These are phyloP conservation scores for Penicillium occitanis DNA, from an alignment of 2,329 filamentous ascomycete species.

Conservation along the genomic window DNA sequence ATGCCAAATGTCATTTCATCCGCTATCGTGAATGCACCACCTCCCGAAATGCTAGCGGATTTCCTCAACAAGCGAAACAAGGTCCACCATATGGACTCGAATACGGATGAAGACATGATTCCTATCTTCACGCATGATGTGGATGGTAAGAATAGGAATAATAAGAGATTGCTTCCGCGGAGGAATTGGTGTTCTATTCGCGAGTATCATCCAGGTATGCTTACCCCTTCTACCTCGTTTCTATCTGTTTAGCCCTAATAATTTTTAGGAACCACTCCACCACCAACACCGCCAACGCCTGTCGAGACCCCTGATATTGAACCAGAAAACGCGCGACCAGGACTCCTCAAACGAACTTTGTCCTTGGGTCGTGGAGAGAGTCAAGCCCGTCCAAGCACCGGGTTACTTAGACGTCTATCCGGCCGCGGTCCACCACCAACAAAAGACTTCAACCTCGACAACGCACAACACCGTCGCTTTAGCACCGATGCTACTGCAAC, in stretches of 20 bases:
- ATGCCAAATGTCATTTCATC: conserved; percentile 96
- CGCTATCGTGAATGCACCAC: conserved; percentile 89
- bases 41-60: conserved; percentile 83
- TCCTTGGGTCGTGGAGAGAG: conserved; percentile 61
- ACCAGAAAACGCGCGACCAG: conserved; percentile 30
- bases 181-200: conserved; percentile 96
- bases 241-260: conserved; percentile 25
- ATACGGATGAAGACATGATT: conserved; percentile 95
- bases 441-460: conserved; percentile 38
- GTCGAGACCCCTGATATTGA: conserved; percentile 48
- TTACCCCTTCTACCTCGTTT: no score
- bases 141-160: conserved; percentile 85
- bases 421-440: conserved; percentile 44
- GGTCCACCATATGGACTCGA: conserved; percentile 60
- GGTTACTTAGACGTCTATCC: conserved; percentile 51
- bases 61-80: conserved; percentile 92
- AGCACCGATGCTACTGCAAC: conserved; percentile 35
- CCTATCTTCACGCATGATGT: conserved; percentile 88
- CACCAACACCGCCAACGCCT: conserved; percentile 59
- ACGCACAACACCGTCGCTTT: conserved; percentile 31
- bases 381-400: conserved; percentile 47
- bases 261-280: conserved; percentile 70
- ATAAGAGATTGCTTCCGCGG: conserved; percentile 82
- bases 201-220: conserved; percentile 71
- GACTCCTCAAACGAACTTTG: conserved; percentile 56